Base-by-base conservation (phyloP, 192 early-diverging fungal genomes). In the Powellomyces hirtus region DNA sequence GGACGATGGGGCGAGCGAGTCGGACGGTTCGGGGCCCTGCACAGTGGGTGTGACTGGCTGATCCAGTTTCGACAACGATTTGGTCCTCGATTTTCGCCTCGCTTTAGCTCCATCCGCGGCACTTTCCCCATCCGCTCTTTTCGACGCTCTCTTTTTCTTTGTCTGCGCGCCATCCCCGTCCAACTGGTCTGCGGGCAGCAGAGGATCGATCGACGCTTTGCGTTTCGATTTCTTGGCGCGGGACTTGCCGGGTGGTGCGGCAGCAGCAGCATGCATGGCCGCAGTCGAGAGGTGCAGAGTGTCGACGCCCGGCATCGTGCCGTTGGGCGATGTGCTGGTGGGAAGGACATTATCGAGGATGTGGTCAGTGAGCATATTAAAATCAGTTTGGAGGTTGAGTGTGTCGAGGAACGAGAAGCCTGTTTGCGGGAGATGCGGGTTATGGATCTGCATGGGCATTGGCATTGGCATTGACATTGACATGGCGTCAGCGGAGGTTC, bases 341-440 rank as follows among this genome's bases (percentile, higher is more conserved):
- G 18, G 27, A 13, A 20, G 22, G 7, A 52, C 18, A n/a, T 27
- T 44, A 33, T 71, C 61, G 60, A 71, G 31, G 14, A 71, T 71
- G 20, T 71, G 68, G 29, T 71, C 59, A 16, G 68, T 63, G 8
- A 71, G 68, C 34, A 71, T 27, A 6, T 44, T 53, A 14, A 71
- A 56, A 14, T 71, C 68, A 13, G 44, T 16, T 1, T 71, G 60
- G 16, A 71, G 26, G 2, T 62, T 51, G 30, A 63, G 31, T 11
- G 68, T 36, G 20, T 71, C 68, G 6, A 71, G 37, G 37, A 40
- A 71, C 0, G 68, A 71, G 38, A 62, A 63, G 8, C 27, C 53
- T n/a, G n/a, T n/a, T n/a, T n/a, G n/a, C n/a, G n/a, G n/a, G n/a
- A n/a, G n/a, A n/a, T n/a, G n/a, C n/a, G n/a, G n/a, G n/a, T n/a